Evolutionary conservation across 192 early-diverging fungal species (phyloP).

Genomic region (Oehlia diaphana): DNA sequence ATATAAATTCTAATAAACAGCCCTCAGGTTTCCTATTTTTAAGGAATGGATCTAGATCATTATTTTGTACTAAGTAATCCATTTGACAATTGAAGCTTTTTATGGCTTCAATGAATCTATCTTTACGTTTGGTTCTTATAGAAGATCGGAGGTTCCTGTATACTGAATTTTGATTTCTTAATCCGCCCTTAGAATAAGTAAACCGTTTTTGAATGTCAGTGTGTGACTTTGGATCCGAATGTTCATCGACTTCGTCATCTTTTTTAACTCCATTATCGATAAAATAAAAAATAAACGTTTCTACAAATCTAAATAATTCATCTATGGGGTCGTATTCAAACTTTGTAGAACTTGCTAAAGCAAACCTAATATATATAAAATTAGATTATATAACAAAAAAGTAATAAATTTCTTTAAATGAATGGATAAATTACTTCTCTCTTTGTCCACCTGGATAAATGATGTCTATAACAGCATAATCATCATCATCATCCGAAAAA

Average conservation of each 20-base stretch:
- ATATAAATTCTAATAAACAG: background rate
- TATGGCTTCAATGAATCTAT: background rate
- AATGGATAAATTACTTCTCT: background rate
- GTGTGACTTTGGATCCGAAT: background rate
- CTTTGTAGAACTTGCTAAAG: background rate
- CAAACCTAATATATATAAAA: background rate
- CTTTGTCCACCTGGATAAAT: background rate
- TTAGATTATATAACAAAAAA: background rate
- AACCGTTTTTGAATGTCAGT: background rate
- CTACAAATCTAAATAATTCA: background rate
- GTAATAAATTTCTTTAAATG: background rate
- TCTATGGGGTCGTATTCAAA: background rate
- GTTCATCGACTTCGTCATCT: background rate
- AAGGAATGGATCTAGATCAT: background rate
- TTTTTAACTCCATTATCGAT: background rate
- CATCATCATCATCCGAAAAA: background rate
- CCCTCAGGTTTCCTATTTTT: background rate
- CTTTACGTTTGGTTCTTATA: background rate
- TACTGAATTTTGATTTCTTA: background rate
- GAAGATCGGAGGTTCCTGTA: background rate
- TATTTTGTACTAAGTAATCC: background rate
- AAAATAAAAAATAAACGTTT: background rate
- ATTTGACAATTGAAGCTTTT: background rate
- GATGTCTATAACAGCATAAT: background rate
- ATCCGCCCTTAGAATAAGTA: background rate